Percentiles rank a stretch among this genome's conserved stretches.
phyloP scores from a whole-genome alignment of 2,329 filamentous ascomycete genomes.

The Apiospora marii region DNA sequence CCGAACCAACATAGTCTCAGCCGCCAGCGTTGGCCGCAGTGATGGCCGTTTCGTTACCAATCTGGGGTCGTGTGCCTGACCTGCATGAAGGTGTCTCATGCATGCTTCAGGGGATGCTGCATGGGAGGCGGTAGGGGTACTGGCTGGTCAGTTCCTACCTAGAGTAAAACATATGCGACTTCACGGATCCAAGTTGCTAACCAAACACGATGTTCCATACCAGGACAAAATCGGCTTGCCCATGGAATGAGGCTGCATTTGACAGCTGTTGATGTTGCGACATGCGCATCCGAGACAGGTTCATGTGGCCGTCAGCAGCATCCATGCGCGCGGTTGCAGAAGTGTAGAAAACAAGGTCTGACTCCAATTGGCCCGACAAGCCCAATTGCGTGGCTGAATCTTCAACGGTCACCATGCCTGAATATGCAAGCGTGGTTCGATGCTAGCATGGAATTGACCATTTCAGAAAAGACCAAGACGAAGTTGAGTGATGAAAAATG shows the following conservation, averaged over 20 bases:
- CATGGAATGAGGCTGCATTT: not conserved
- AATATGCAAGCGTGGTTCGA: not conserved
- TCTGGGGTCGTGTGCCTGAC: not conserved
- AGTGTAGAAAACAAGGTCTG: not conserved
- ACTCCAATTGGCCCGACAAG: not conserved
- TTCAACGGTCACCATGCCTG: not conserved
- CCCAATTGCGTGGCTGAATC: not conserved
- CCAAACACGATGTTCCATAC: not conserved
- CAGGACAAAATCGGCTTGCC: not conserved
- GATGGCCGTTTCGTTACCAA: not conserved
- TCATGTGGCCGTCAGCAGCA: not conserved
- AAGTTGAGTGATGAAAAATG: not conserved
- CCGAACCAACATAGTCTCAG: not conserved
- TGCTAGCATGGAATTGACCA: not conserved
- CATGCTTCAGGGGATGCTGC: not conserved
- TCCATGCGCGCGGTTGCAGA: not conserved
- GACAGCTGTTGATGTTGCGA: not conserved
- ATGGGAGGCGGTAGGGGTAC: not conserved
- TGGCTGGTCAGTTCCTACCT: no score
- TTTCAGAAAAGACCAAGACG: not conserved
- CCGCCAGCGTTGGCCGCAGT: not conserved
- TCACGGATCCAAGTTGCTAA: not conserved
- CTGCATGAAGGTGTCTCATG: conserved; percentile 4
- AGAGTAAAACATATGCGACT: no score
- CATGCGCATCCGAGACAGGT: not conserved